Conservation (phyloP, 2,329 filamentous ascomycete genomes). For the Thielaviopsis punctulata region DNA sequence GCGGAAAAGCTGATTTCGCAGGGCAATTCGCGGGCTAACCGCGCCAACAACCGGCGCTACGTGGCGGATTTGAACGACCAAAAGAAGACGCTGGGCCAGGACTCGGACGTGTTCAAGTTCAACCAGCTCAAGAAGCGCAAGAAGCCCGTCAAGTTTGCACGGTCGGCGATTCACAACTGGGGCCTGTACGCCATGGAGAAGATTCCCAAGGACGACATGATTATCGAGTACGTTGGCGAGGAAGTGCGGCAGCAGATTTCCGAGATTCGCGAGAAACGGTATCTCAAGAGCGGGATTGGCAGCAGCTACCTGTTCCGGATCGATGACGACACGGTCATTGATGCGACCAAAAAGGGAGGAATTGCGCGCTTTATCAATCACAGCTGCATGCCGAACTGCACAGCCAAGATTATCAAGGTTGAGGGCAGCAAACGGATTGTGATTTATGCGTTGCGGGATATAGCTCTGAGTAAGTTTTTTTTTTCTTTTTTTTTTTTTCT, state of each 20-base stretch:
- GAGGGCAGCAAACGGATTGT: slow-evolving; percentile 97
- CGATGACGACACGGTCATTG: slow-evolving; percentile 91
- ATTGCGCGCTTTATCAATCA: slow-evolving; percentile 99
- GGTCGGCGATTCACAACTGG: slow-evolving; percentile 98
- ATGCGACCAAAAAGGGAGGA: slow-evolving; percentile 95
- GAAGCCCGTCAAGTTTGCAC: slow-evolving; percentile 95
- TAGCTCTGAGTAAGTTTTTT: slow-evolving; percentile 64
- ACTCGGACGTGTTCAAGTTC: slow-evolving; percentile 87
- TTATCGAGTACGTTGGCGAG: slow-evolving; percentile 98
- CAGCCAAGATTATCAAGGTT: slow-evolving; percentile 97
- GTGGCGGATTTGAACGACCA: slow-evolving; percentile 91
- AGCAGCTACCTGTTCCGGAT: slow-evolving; percentile 97
- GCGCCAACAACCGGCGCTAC: slow-evolving; percentile 86
- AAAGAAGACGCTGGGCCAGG: slow-evolving; percentile 66
- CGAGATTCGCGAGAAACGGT: slow-evolving; percentile 83
- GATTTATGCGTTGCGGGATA: slow-evolving; percentile 93
- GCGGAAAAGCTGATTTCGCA: slow-evolving; percentile 70
- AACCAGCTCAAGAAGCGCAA: slow-evolving; percentile 99
- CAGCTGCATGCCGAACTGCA: slow-evolving; percentile 95
- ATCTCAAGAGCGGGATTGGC: slow-evolving; percentile 90
- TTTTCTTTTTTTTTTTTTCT: background rate
- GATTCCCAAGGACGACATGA: slow-evolving; percentile 96
- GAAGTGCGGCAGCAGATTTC: slow-evolving; percentile 93
- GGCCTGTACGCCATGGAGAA: slow-evolving; percentile 95
- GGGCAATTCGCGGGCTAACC: slow-evolving; percentile 80